Evolutionary conservation across 176 grass and related monocot genomes (phyloP).

Genomic region (Juncus effusus): DNA sequence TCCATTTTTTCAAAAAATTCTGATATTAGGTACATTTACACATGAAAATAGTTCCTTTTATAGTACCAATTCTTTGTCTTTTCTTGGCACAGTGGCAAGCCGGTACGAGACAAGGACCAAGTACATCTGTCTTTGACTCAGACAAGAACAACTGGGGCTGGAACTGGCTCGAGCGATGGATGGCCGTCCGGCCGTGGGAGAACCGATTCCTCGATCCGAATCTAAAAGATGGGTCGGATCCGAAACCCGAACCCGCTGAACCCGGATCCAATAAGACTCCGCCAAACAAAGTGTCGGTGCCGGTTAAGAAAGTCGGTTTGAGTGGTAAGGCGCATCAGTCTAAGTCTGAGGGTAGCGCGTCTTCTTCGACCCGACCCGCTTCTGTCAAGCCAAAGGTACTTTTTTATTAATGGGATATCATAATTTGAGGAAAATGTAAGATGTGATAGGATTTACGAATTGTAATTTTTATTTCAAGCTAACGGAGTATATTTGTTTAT

Average conservation of each 20-base stretch:
- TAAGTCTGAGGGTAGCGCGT: constrained; percentile 49
- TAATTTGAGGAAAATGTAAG: no score
- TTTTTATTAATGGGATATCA: no score
- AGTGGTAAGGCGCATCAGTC: constrained; percentile 31
- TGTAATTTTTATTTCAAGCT: no score
- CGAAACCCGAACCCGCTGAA: constrained; percentile 30
- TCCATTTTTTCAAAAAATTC: no score
- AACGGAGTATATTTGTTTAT: no score
- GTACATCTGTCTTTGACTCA: constrained; percentile 42
- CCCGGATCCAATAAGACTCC: constrained; percentile 37
- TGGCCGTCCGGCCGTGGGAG: constrained; percentile 89
- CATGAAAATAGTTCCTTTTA: background rate
- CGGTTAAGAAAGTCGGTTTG: constrained; percentile 45
- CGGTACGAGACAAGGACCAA: constrained; percentile 51
- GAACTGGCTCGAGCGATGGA: constrained; percentile 99
- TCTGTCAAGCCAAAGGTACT: constrained; percentile 52
- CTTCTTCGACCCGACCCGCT: constrained; percentile 29
- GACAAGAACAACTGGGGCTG: constrained; percentile 87
- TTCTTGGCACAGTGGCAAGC: constrained; percentile 69
- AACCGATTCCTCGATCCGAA: constrained; percentile 73
- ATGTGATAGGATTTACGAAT: no score
- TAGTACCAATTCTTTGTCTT: background rate
- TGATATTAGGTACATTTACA: no score
- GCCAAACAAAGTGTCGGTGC: background rate
- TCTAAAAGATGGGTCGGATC: constrained; percentile 42